Conservation (phyloP, 129 eudicot species). For the Kitagawia praeruptora region DNA sequence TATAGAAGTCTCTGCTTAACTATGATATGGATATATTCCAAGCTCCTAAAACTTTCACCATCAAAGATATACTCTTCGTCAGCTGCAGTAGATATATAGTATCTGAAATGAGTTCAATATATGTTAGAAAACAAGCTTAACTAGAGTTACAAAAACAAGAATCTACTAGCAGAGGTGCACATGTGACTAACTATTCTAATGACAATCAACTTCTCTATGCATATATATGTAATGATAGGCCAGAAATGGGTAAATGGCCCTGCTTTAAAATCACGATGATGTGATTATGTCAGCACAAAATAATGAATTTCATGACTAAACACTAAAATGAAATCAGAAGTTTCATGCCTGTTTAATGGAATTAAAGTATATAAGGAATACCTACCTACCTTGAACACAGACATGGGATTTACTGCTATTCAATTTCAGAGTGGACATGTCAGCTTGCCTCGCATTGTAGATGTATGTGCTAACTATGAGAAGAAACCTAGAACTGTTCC, state of each 20-base stretch:
- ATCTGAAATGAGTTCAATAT: neutral
- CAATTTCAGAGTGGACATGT: conserved; percentile 4
- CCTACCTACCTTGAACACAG: conserved; percentile 27
- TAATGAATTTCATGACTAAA: neutral
- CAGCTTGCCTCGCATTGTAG: neutral
- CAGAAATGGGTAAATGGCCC: neutral
- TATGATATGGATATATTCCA: neutral
- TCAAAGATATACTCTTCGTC: neutral
- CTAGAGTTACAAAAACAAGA: neutral
- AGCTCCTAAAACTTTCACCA: neutral
- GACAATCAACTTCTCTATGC: neutral
- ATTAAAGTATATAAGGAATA: neutral
- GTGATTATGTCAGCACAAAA: too few relatives aligned
- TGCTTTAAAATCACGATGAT: neutral
- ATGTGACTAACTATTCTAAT: neutral
- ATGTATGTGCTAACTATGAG: conserved; percentile 6
- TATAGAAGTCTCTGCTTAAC: neutral
- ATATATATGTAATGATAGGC: neutral
- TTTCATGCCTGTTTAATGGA: neutral
- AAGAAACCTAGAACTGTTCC: conserved; percentile 14
- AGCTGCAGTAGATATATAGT: neutral
- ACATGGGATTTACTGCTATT: conserved; percentile 4
- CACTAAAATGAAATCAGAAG: neutral
- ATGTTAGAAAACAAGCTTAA: neutral
- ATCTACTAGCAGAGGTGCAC: neutral